Conservation (phyloP, 495 filamentous ascomycete genomes). For the Aspergillus conjunctus region DNA sequence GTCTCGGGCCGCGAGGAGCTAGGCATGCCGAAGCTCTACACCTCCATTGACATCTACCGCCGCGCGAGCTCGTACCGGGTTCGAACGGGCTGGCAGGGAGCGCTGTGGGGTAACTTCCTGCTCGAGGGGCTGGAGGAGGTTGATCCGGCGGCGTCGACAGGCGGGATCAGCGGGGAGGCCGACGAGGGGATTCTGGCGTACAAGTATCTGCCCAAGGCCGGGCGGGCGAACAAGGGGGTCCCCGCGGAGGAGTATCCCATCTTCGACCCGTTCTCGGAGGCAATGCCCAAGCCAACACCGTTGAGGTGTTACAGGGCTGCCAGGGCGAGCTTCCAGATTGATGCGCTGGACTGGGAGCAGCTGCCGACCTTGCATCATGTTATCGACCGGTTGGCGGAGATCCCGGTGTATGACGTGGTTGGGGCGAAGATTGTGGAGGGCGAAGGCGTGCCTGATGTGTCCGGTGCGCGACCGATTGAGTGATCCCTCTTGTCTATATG, state of each 20-base stretch:
- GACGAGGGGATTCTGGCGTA: slow-evolving; percentile 39
- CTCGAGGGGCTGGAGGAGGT: slow-evolving; percentile 30
- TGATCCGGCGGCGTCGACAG: slow-evolving; percentile 15
- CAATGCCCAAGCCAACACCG: slow-evolving; percentile 12
- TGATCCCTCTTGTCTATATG: too few species aligned
- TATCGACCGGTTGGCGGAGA: slow-evolving; percentile 42
- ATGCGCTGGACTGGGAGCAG: slow-evolving; percentile 39
- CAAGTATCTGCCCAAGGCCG: slow-evolving; percentile 27
- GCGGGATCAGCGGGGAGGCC: slow-evolving; percentile 24
- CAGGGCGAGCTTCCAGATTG: slow-evolving; percentile 37
- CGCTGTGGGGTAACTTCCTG: slow-evolving; percentile 24
- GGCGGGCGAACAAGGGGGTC: slow-evolving; percentile 22
- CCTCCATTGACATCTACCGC: slow-evolving; percentile 40
- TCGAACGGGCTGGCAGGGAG: slow-evolving; percentile 40
- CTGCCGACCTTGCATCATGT: slow-evolving; percentile 55
- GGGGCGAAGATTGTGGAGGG: slow-evolving; percentile 31
- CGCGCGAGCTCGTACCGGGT: slow-evolving; percentile 30
- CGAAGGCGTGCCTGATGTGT: slow-evolving; percentile 7
- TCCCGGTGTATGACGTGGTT: slow-evolving; percentile 52
- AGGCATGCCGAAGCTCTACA: slow-evolving; percentile 51
- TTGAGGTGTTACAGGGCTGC: slow-evolving; percentile 11
- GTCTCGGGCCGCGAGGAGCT: slow-evolving; percentile 49
- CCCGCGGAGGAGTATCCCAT: slow-evolving; percentile 41
- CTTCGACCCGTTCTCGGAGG: slow-evolving; percentile 31
- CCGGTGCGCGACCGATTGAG: neutral